Evolutionary conservation across 164 flowering plant species (phyloP).

Genomic region (Vitis amurensis): DNA sequence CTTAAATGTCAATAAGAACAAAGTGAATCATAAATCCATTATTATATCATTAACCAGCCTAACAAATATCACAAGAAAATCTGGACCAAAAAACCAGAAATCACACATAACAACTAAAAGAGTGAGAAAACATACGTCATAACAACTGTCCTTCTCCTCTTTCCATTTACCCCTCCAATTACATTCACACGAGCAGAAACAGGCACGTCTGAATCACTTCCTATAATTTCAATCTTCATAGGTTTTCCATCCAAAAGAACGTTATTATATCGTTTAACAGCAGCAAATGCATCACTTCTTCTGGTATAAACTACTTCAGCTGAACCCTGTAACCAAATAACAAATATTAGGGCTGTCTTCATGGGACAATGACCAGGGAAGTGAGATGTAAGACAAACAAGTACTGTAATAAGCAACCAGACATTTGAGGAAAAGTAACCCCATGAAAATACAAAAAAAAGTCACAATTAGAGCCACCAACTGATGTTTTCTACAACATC

Average conservation of each 20-base stretch:
- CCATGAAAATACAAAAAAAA: too few relatives aligned
- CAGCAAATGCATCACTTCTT: conserved; percentile 80
- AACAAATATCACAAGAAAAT: background rate
- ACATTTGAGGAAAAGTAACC: too few relatives aligned
- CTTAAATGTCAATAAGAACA: too few relatives aligned
- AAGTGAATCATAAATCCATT: too few relatives aligned
- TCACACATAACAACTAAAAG: background rate
- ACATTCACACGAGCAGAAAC: conserved; percentile 78
- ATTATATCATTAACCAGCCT: background rate
- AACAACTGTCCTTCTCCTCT: conserved; percentile 65
- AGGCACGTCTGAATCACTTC: conserved; percentile 54
- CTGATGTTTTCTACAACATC: too few relatives aligned
- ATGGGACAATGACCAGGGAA: too few relatives aligned
- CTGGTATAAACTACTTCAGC: conserved; percentile 85
- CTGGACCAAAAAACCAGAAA: conserved; percentile 7
- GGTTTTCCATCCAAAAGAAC: conserved; percentile 91
- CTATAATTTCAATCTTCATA: conserved; percentile 85
- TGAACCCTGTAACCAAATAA: conserved; percentile 60
- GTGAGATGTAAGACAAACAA: too few relatives aligned
- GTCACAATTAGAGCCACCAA: too few relatives aligned
- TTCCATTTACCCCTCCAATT: conserved; percentile 64
- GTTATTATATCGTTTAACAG: conserved; percentile 82
- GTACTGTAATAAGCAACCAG: too few relatives aligned
- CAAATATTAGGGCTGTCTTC: background rate
- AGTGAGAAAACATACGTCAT: conserved; percentile 52